Base-by-base conservation (phyloP, 2,329 filamentous ascomycete genomes). In the Diaporthe capsici region DNA sequence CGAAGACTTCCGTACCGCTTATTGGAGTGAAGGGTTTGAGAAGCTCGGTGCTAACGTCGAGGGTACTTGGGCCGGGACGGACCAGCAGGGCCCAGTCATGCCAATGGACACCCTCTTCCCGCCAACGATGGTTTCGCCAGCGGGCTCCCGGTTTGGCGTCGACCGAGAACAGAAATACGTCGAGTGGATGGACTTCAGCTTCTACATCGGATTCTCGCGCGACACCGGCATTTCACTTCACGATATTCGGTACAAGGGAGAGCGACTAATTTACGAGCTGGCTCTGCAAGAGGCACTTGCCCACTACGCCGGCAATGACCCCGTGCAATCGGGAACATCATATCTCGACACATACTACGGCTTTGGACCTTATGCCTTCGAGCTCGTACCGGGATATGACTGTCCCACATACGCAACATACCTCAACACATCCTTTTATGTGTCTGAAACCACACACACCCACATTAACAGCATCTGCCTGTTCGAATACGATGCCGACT, bases 181-280 rank as follows among this genome's bases (percentile, higher is more conserved):
- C 42, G 82, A 86, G 72, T 89, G 87, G 87, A 88, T 89, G 87
- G 87, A 85, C 73, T 89, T 86, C 77, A 83, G 80, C 72, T 90
- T 91, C 78, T 91, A 87, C 78, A 82, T 90, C n/a, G 83, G 83
- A 4, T 88, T 89, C 68, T 84, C 83, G 1, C 82, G 84, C 12
- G 88, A 89, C 74, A 84, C 84, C 0, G 90, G 89, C 0, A 82
- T 91, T 51, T 79, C 84, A 0, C 81, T 91, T 0, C 87, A 87
- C 78, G 86, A 91, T 75, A 86, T 92, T 60, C 82, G 84, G 25
- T 90, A 87, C 83, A 88, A 90, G 78, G 88, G 87, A n/a, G 84
- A 90, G 75, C 83, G 88, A 9, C 80, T 92, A 9, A 82, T 91
- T 15, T 91, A 91, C 74, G 89, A 91, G 78, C 82, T 92, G 1